Percentiles rank a stretch among this genome's conserved stretches.
phyloP scores from a whole-genome alignment of 192 early-diverging fungal species.

The Entomortierella chlamydospora region DNA sequence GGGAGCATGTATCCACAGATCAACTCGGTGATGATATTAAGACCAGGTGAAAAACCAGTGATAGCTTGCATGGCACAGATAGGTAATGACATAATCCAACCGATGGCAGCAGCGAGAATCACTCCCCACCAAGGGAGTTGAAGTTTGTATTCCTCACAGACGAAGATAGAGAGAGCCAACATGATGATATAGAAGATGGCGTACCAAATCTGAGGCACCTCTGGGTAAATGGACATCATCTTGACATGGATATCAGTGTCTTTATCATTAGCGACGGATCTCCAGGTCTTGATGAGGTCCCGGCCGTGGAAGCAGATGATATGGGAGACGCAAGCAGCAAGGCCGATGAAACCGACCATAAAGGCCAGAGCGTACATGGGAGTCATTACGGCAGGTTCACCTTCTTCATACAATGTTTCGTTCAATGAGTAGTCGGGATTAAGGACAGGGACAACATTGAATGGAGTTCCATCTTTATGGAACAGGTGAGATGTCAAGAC shows the following conservation, averaged over 20 bases:
- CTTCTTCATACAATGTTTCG: conserved; percentile 55
- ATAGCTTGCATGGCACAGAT: conserved; percentile 67
- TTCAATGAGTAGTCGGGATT: conserved; percentile 42
- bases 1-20: conserved; percentile 69
- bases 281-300: conserved; percentile 60
- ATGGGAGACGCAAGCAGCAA: conserved; percentile 61
- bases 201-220: conserved; percentile 68
- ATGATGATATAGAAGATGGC: conserved; percentile 48
- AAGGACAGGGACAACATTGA: conserved; percentile 8
- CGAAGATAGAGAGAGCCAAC: conserved; percentile 48
- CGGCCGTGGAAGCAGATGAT: conserved; percentile 69
- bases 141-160: conserved; percentile 33
- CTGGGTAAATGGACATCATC: conserved; percentile 54
- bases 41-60: conserved; percentile 56
- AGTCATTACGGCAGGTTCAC: conserved; percentile 59
- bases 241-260: conserved; percentile 52
- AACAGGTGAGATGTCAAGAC: conserved; percentile 33
- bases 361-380: conserved; percentile 57
- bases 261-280: neutral
- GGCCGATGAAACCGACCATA: conserved; percentile 63
- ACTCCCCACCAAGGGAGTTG: conserved; percentile 63
- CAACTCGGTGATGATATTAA: conserved; percentile 70
- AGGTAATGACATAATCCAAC: conserved; percentile 60
- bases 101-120: conserved; percentile 53
- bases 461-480: conserved; percentile 12